Base-by-base conservation (phyloP, 2,329 filamentous ascomycete species). In the Cadophora malorum region DNA sequence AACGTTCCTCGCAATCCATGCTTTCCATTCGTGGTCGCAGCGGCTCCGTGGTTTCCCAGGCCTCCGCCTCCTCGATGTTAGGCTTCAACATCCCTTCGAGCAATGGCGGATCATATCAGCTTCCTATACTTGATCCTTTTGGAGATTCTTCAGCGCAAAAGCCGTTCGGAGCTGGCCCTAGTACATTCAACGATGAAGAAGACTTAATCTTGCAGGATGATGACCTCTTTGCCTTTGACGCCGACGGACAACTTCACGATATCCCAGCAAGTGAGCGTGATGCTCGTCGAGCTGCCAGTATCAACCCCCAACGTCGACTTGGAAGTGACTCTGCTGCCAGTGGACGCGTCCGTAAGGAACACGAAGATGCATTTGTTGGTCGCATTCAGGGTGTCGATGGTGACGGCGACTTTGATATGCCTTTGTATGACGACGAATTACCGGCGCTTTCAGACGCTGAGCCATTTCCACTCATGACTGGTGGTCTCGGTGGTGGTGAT, bases 161-260 rank as follows among this genome's bases (percentile, higher is more conserved):
- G 63, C 61, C 52, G 8, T 33, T 59, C 21, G 60, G 64, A 12
- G 53, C 76, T 21, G 74, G 70, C 23, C 76, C 77, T 47, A 68
- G 79, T n/a, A 77, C 75, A 2, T 76, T 71, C 8, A 76, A 62
- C 23, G 79, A 79, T 50, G 79, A 83, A 19, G 78, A 82, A 50
- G 79, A 79, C 12, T 79, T 83, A 23, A 77, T 83, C 21, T 78
- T 85, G 66, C 76, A 81, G 62, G 75, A 83, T 41, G 84, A 88
- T n/a, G 80, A 83, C 25, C 84, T 84, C 63, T 88, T 91, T 72
- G 84, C 83, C 47, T 85, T 91, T 70, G 88, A 89, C 71, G 86
- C 83, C 16, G 83, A 90, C 68, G 88, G 88, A 8, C 85, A 86
- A 70, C 78, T 90, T 5, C 76, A 86, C 35, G 85, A 88, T 62